Base-by-base conservation (phyloP, 2,329 filamentous ascomycete genomes). In the Cytospora mali region DNA sequence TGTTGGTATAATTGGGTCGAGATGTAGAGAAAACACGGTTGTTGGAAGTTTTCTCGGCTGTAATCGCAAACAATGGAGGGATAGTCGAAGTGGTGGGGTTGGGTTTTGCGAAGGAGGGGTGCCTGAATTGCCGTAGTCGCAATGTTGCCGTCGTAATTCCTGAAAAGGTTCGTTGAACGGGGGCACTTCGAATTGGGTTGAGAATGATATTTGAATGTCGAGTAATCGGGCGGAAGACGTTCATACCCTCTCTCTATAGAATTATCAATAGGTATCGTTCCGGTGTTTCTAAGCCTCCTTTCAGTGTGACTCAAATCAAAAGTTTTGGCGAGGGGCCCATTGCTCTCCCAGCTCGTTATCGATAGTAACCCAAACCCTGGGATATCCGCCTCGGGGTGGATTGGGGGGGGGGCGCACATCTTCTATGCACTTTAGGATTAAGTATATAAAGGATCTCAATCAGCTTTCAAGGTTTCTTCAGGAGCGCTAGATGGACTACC, bases 241-340 rank as follows among this genome's bases (percentile, higher is more conserved):
- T 52, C 64, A 65, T 65, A 33, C 57, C 64, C 58, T 61, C 49
- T 55, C 21, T n/a, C 55, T 54, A 25, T 50, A 35, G 23, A n/a
- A 27, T 28, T 33, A 57, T 21, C 46, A 16, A 14, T 53, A 57
- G 57, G 62, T 55, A 46, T 55, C 55, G 49, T 16, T 51, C 39
- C 14, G 50, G 6, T 46, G 39, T 60, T 27, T 49, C 18, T 11
- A 31, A 25, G 21, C 35, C 21, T 58, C 11, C 27, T 39, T n/a
- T 23, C 28, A 33, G 27, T 18, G 64, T 65, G 61, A 65, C 64
- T 65, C 64, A 63, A 61, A n/a, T 27, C 52, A 33, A 31, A 54
- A 57, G 33, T 50, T 63, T 61, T 62, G 55, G 31, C 7, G n/a
- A 52, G 53, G 46, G 23, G 29, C 55, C 27, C 21, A 16, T n/a